Conservation (phyloP, 257 asterid species). For the Primulina eburnea region DNA sequence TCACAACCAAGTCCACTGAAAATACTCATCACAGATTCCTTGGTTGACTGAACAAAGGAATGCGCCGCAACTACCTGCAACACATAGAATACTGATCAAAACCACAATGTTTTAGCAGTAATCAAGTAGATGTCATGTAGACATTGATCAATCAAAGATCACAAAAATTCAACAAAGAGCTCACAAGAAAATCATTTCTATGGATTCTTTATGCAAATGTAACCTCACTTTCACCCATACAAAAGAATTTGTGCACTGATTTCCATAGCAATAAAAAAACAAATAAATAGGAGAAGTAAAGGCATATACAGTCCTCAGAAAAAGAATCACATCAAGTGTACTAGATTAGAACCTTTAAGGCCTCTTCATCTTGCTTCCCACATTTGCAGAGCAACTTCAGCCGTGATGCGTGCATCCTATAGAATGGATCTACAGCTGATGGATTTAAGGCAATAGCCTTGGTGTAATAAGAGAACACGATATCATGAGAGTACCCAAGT, state of each 20-base stretch:
- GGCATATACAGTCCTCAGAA: constrained; percentile 19
- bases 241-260: constrained; percentile 8
- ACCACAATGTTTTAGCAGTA: constrained; percentile 15
- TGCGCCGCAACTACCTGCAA: constrained; percentile 73
- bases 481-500: constrained; percentile 68
- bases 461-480: constrained; percentile 70
- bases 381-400: constrained; percentile 75
- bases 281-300: constrained; percentile 16
- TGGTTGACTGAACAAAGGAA: constrained; percentile 63
- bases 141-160: constrained; percentile 13
- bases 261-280: constrained; percentile 16
- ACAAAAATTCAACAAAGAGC: constrained; percentile 17
- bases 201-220: constrained; percentile 16
- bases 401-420: constrained; percentile 97
- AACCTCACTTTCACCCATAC: constrained; percentile 12
- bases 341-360: constrained; percentile 58
- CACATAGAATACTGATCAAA: constrained; percentile 24
- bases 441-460: constrained; percentile 83
- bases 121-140: constrained; percentile 19
- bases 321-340: constrained; percentile 8
- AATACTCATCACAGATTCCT: constrained; percentile 42
- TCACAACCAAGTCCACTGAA: constrained; percentile 36
- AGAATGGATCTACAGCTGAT: constrained; percentile 93
- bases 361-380: constrained; percentile 66
- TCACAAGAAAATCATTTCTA: constrained; percentile 17